Evolutionary conservation across 768 basidiomycete species (phyloP).

Genomic region (Leccinum uliginosum): DNA sequence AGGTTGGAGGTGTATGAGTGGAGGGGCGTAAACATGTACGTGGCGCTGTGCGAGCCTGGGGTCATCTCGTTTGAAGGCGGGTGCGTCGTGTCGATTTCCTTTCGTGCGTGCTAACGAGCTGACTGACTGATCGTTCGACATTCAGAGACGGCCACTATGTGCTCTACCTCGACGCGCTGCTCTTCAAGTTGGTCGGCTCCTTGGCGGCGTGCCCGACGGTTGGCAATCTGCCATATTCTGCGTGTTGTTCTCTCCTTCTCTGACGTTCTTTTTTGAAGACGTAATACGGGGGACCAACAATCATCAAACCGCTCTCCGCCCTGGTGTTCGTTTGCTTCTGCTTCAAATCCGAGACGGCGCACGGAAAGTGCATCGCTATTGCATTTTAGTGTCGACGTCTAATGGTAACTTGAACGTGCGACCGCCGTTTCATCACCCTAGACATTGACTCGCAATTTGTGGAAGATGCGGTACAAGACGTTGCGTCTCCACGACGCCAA

Average conservation of each 20-base stretch:
- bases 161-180: slow-evolving; percentile 77
- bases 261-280: too few species aligned
- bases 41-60: slow-evolving; percentile 76
- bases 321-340: slow-evolving; percentile 53
- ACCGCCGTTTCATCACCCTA: not conserved
- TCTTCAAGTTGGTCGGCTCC: slow-evolving; percentile 80
- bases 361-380: slow-evolving; percentile 50
- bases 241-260: too few species aligned
- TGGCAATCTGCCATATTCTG: slow-evolving; percentile 78
- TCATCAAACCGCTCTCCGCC: slow-evolving; percentile 45
- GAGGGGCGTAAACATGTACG: slow-evolving; percentile 89
- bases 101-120: not conserved
- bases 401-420: slow-evolving; percentile 37
- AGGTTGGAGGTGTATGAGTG: slow-evolving; percentile 66
- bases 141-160: slow-evolving; percentile 78
- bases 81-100: slow-evolving; percentile 40
- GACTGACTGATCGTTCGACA: not conserved
- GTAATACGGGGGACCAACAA: slow-evolving; percentile 20
- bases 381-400: slow-evolving; percentile 44
- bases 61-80: slow-evolving; percentile 91
- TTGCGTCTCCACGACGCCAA: slow-evolving; percentile 52
- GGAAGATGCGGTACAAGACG: slow-evolving; percentile 55
- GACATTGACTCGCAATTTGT: slow-evolving; percentile 23
- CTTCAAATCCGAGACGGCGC: slow-evolving; percentile 50
- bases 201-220: slow-evolving; percentile 85